Evolutionary conservation across 768 basidiomycete genomes (phyloP), one percentile per base, ranked within the genome.

Genomic region (Mycena pura): DNA sequence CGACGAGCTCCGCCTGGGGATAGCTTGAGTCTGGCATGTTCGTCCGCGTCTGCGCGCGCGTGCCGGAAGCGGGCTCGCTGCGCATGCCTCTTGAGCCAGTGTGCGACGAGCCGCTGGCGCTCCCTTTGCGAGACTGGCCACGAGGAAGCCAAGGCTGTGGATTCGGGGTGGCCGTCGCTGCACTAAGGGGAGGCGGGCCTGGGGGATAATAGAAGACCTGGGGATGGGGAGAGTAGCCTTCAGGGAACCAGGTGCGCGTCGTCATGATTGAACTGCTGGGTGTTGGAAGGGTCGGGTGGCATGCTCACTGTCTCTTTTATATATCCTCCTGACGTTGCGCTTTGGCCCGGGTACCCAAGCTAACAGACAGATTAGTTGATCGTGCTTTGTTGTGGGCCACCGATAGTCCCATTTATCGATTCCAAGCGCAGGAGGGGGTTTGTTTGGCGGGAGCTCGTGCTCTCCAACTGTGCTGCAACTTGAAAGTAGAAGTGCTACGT

Each of bases 181-280:
- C 48, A 29, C 63, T 65, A 11, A 65, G 55, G 0, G 63, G 28
- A 8, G 59, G 63, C 10, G 58, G 58, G 15, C 54, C 63, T 7
- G 59, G 63, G 6, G 63, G 63, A n/a, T 22, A 61, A 21, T 50
- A 64, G 31, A 41, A 44, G 2, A 17, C 14, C 27, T 46, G 40
- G 10, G 40, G 43, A 9, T 34, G 38, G 8, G 41, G 7, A 3
- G 48, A 24, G 28, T 51, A 51, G 46, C 63, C 59, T 44, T 65
- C 63, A 21, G 63, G 63, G 41, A 50, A 64, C 63, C 63, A 65
- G 36, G 63, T 65, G n/a, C n/a, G n/a, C n/a, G n/a, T n/a, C 2
- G 46, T 17, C 53, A 54, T 54, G 28, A 32, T 31, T 45, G 5
- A 34, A 41, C 28, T 17, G 19, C 8, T 28, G 15, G 6, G 47